These are phyloP conservation scores for Ogataea hybrid DNA, from an alignment of 1,139 yeast genomes.

Conservation along the genomic window DNA sequence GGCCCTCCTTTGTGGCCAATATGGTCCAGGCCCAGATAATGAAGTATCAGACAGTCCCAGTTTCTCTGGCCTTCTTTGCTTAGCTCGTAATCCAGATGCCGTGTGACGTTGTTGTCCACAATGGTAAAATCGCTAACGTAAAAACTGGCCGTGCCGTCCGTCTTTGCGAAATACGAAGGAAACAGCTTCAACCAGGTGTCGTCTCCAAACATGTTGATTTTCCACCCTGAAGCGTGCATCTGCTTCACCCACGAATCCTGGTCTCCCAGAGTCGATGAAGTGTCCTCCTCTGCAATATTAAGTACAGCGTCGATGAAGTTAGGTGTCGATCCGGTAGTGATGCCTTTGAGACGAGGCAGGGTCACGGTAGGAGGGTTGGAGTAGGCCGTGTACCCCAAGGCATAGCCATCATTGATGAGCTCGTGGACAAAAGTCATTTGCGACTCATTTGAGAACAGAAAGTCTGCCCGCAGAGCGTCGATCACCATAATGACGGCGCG, in stretches of 20 bases:
- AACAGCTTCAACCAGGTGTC: slow-evolving; percentile 96
- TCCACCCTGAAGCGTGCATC: slow-evolving; percentile 41
- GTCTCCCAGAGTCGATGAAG: slow-evolving; percentile 65
- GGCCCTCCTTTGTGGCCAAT: slow-evolving; percentile 99
- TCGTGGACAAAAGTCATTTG: slow-evolving; percentile 66
- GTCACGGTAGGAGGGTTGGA: slow-evolving; percentile 89
- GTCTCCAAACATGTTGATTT: slow-evolving; percentile 87
- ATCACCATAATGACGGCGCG: slow-evolving; percentile 79
- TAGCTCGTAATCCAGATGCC: slow-evolving; percentile 69
- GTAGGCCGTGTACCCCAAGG: slow-evolving; percentile 85
- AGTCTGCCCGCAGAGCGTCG: slow-evolving; percentile 91
- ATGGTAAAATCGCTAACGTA: slow-evolving; percentile 93
- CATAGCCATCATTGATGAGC: slow-evolving; percentile 64
- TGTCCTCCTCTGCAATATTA: slow-evolving; percentile 90
- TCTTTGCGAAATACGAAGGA: slow-evolving; percentile 58
- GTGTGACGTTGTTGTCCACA: slow-evolving; percentile 89
- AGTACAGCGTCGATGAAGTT: slow-evolving; percentile 82
- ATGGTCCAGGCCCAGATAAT: slow-evolving; percentile 91
- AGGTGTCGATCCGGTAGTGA: slow-evolving; percentile 80
- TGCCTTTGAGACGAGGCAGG: slow-evolving; percentile 73
- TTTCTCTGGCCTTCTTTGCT: slow-evolving; percentile 28
- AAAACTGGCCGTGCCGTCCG: slow-evolving; percentile 90
- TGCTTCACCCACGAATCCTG: slow-evolving; percentile 91
- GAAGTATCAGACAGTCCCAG: slow-evolving; percentile 89
- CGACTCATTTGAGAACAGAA: slow-evolving; percentile 63